Percentiles rank a stretch among this genome's conserved stretches.
Conservation (phyloP, 805 yeast species). For the Lipomyces sp. region DNA sequence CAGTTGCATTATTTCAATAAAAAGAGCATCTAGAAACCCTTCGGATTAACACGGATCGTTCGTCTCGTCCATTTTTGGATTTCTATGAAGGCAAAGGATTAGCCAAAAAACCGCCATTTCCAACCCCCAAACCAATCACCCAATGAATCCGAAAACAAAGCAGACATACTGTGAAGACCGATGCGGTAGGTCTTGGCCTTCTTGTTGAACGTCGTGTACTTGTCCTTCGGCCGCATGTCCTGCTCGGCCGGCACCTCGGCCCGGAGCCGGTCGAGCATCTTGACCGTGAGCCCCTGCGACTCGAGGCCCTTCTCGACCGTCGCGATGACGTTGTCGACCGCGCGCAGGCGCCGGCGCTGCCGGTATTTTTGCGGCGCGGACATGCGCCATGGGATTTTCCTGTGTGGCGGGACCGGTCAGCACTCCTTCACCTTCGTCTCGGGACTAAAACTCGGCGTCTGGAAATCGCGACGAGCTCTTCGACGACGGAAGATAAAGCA, state of each 20-base stretch:
- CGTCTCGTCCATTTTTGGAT: conserved; percentile 31
- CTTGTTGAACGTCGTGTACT: conserved; percentile 80
- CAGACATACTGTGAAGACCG: conserved; percentile 58
- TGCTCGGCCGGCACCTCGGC: conserved; percentile 66
- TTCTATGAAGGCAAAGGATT: conserved; percentile 4
- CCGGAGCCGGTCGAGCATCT: conserved; percentile 16
- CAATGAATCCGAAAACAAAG: no score
- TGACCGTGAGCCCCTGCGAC: conserved; percentile 34
- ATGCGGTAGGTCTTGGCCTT: conserved; percentile 78
- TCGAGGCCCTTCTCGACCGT: conserved; percentile 53
- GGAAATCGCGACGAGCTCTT: no score
- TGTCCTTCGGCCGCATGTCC: conserved; percentile 78
- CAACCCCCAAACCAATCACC: no score
- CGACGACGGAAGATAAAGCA: no score
- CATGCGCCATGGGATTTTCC: conserved; percentile 76
- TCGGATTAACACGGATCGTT: conserved; percentile 23
- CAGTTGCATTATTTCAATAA: no score
- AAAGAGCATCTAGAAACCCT: conserved; percentile 25
- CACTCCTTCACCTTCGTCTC: no score
- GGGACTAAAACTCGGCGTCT: no score
- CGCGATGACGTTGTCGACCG: conserved; percentile 75
- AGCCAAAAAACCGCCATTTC: neutral
- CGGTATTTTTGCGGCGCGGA: conserved; percentile 77
- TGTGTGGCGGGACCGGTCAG: no score
- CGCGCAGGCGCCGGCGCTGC: conserved; percentile 76